Conservation (phyloP, 441 rosid species). For the Mallotus repandus region DNA sequence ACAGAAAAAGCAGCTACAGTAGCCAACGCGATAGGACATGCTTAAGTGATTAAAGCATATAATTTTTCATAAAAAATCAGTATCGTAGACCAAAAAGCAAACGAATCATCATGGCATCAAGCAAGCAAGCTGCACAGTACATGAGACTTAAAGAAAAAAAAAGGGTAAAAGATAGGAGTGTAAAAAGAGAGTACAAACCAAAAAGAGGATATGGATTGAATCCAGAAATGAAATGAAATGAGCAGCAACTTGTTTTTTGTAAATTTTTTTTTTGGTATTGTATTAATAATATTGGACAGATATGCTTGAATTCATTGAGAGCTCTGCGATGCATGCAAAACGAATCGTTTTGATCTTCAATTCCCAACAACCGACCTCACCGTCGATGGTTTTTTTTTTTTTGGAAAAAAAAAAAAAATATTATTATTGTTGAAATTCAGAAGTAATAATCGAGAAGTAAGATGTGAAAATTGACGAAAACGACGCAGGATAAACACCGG, state of each 20-base stretch:
- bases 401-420: too few species aligned
- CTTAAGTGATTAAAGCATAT: not conserved
- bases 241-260: not conserved
- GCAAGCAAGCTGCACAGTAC: not conserved
- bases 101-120: not conserved
- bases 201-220: conserved; percentile 19
- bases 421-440: not conserved
- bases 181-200: not conserved
- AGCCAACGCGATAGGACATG: not conserved
- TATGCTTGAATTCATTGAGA: not conserved
- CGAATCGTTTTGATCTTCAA: not conserved
- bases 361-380: too few species aligned
- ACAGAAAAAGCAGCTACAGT: not conserved
- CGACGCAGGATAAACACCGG: not conserved
- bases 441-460: not conserved
- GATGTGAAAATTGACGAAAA: not conserved
- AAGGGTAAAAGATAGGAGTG: not conserved
- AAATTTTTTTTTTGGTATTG: too few species aligned
- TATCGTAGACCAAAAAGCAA: too few species aligned
- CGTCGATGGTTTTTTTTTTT: too few species aligned
- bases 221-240: conserved; percentile 9
- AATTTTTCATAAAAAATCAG: not conserved
- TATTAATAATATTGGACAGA: not conserved
- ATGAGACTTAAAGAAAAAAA: not conserved
- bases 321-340: not conserved